phyloP scores from a whole-genome alignment of 2,329 filamentous ascomycete genomes.

The Colletotrichum camelliae region DNA sequence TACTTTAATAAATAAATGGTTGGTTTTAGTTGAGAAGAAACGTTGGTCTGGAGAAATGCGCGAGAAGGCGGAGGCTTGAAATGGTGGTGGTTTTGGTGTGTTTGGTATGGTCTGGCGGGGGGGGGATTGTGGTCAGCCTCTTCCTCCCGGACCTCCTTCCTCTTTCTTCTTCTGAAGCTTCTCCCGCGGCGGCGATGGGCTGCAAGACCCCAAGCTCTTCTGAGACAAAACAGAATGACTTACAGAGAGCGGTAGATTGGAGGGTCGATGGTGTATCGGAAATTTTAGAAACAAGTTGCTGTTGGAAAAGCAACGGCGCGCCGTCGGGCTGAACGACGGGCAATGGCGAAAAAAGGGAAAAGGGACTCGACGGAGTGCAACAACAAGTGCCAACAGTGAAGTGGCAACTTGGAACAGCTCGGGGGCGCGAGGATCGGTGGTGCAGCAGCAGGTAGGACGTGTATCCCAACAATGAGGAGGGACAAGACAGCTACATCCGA shows the following conservation, averaged over 20 bases:
- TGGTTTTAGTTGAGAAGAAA: slow-evolving; percentile 5
- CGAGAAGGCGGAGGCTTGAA: not conserved
- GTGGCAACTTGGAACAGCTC: not conserved
- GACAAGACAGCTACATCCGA: slow-evolving; percentile 11
- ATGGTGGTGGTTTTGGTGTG: not conserved
- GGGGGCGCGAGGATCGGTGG: not conserved
- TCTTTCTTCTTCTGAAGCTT: slow-evolving; percentile 10
- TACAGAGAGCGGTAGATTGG: not conserved
- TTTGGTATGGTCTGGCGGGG: slow-evolving; percentile 8
- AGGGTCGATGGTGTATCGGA: slow-evolving; percentile 2
- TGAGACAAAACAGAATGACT: slow-evolving; percentile 3
- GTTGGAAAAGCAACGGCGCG: slow-evolving; percentile 14
- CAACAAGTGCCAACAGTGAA: slow-evolving; percentile 10
- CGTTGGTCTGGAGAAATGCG: not conserved
- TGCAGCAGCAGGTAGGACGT: not conserved
- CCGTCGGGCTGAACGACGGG: not conserved
- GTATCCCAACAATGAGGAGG: not conserved
- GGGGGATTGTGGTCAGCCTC: slow-evolving; percentile 14
- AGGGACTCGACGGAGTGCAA: not conserved
- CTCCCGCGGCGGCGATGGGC: not conserved
- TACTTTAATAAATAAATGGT: not conserved
- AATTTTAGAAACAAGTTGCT: not conserved
- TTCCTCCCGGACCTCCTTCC: slow-evolving; percentile 9
- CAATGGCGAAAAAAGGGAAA: not conserved
- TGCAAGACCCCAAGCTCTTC: not conserved